Conservation (phyloP, 805 yeast species). For the Teunomyces pallodes region DNA sequence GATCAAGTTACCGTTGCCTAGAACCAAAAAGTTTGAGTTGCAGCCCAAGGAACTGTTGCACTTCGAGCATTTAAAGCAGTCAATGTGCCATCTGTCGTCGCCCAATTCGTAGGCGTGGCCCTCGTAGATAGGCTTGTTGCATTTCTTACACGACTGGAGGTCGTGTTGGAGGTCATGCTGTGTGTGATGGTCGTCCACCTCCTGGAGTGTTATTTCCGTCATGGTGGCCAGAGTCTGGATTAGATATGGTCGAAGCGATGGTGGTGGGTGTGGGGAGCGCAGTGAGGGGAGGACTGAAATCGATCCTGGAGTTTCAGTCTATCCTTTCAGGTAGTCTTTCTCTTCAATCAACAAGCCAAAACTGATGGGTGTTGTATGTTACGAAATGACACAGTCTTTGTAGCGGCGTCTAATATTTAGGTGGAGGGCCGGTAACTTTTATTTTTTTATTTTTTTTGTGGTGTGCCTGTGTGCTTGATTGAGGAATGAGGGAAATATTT, state of each 20-base stretch:
- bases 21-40: slow-evolving; percentile 82
- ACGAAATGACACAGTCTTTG: background rate
- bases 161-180: slow-evolving; percentile 6
- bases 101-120: slow-evolving; percentile 96
- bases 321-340: background rate
- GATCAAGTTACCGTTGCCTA: slow-evolving; percentile 89
- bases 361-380: background rate
- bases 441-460: background rate
- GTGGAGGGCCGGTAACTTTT: background rate
- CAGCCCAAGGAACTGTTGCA: slow-evolving; percentile 79
- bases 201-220: slow-evolving; percentile 4
- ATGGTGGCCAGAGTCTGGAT: background rate
- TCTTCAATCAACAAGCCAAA: background rate
- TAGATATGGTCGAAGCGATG: background rate
- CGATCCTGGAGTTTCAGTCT: background rate
- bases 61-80: slow-evolving; percentile 87
- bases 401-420: background rate
- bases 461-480: background rate
- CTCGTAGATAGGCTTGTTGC: slow-evolving; percentile 57
- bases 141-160: slow-evolving; percentile 38
- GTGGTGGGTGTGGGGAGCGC: background rate
- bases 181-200: background rate
- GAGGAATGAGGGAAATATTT: background rate
- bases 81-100: slow-evolving; percentile 92
- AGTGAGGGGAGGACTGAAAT: background rate